A percentile compares a stretch with the other conserved stretches of the same genome.
phyloP scores from a whole-genome alignment of 306 rosid genomes.

The Quercus aquifolioides region DNA sequence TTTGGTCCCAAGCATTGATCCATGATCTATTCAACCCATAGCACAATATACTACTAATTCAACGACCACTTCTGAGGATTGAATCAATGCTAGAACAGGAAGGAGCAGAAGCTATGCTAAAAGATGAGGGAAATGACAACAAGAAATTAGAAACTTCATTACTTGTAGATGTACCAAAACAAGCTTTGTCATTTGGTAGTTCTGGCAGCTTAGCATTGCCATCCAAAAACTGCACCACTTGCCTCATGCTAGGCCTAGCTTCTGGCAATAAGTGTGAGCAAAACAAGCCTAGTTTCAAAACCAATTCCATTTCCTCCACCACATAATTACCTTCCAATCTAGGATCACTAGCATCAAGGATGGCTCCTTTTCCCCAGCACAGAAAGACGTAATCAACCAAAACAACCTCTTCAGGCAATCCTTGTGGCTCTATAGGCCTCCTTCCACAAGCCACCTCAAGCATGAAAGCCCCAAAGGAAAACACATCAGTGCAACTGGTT shows the following conservation, averaged over 20 bases:
- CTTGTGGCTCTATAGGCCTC: conserved; percentile 47
- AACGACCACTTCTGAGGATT: background rate
- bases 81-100: background rate
- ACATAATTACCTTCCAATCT: conserved; percentile 34
- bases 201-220: conserved; percentile 33
- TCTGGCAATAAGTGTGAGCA: conserved; percentile 45
- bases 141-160: background rate
- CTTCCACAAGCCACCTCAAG: conserved; percentile 68
- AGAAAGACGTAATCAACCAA: conserved; percentile 55
- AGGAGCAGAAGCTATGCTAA: background rate
- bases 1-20: background rate
- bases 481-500: conserved; percentile 53
- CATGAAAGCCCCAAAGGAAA: conserved; percentile 57
- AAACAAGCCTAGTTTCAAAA: conserved; percentile 53
- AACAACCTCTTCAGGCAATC: conserved; percentile 25
- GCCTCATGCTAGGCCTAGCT: conserved; percentile 58
- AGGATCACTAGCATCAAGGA: conserved; percentile 46
- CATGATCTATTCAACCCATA: background rate
- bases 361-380: conserved; percentile 36
- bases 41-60: background rate
- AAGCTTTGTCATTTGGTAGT: background rate
- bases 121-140: background rate
- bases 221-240: conserved; percentile 46
- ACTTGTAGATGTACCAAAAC: background rate
- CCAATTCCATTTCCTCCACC: conserved; percentile 41